These are phyloP conservation scores for Lachnellula subtilissima DNA, from an alignment of 2,329 filamentous ascomycete species.

Conservation along the genomic window DNA sequence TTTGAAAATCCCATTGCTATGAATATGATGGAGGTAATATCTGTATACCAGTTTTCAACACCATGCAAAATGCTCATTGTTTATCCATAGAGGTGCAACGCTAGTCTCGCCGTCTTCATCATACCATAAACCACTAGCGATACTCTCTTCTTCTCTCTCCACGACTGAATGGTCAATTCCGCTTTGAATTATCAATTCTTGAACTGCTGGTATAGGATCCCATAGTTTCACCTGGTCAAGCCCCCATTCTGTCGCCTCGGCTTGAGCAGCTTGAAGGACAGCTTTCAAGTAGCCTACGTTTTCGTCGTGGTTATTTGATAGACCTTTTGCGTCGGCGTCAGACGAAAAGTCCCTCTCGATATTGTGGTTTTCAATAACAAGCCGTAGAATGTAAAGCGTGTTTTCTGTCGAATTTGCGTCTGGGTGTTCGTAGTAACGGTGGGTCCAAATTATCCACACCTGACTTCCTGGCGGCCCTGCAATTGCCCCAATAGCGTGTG, in stretches of 20 bases:
- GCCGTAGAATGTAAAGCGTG: constrained; percentile 61
- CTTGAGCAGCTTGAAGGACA: constrained; percentile 61
- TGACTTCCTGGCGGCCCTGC: constrained; percentile 49
- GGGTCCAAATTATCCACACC: constrained; percentile 68
- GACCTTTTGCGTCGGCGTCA: background rate
- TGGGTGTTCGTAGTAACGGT: constrained; percentile 54
- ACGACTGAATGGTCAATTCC: constrained; percentile 46
- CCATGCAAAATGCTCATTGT: constrained; percentile 73
- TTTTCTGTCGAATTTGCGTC: constrained; percentile 47
- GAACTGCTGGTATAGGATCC: constrained; percentile 63
- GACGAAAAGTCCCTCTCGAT: background rate
- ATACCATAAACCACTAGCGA: constrained; percentile 67
- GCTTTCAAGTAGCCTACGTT: constrained; percentile 46
- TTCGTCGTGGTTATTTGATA: background rate
- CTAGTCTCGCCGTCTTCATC: constrained; percentile 42
- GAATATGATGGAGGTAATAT: no score
- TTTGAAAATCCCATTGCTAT: no score
- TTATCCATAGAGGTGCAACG: constrained; percentile 60
- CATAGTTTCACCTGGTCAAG: constrained; percentile 70
- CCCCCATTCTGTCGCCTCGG: constrained; percentile 65
- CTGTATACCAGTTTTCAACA: constrained; percentile 35
- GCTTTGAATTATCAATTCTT: constrained; percentile 40
- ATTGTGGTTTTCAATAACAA: constrained; percentile 57
- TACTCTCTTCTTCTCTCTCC: constrained; percentile 57
- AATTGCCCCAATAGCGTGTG: constrained; percentile 64